Percentiles rank a stretch among this genome's conserved stretches.
phyloP scores from a whole-genome alignment of 2,329 filamentous ascomycete species.

The Cercospora sesami region DNA sequence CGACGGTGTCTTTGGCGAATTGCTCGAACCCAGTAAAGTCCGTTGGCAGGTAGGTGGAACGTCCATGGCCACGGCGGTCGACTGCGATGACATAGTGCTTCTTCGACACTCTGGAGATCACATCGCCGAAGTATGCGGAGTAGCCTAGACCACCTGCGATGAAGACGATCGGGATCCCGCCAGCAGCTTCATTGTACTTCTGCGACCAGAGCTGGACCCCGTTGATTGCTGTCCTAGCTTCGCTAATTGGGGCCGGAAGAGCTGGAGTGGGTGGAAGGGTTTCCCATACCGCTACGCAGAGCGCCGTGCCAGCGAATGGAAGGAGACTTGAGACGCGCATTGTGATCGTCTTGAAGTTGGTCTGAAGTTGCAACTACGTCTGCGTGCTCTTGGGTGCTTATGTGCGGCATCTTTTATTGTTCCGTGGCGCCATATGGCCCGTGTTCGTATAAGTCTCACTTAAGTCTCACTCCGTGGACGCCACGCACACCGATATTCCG shows the following conservation, averaged over 20 bases:
- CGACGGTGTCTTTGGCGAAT: constrained; percentile 43
- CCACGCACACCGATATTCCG: background rate
- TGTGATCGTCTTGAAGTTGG: background rate
- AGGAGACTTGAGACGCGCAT: constrained; percentile 16
- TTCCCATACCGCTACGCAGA: constrained; percentile 17
- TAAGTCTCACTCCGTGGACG: background rate
- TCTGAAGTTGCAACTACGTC: background rate
- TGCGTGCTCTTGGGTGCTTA: background rate
- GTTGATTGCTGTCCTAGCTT: constrained; percentile 40
- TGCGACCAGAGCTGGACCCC: constrained; percentile 47
- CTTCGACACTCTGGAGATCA: constrained; percentile 41
- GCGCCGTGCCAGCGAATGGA: constrained; percentile 5
- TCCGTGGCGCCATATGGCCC: constrained; percentile 4
- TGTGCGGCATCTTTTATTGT: background rate
- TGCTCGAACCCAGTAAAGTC: constrained; percentile 45
- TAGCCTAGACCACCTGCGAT: constrained; percentile 47
- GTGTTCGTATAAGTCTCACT: background rate
- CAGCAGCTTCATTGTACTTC: constrained; percentile 43
- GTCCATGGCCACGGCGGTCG: constrained; percentile 47
- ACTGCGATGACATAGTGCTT: constrained; percentile 45
- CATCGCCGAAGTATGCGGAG: constrained; percentile 45
- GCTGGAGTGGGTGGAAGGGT: constrained; percentile 44
- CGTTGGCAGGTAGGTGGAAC: constrained; percentile 41
- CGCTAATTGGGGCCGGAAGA: constrained; percentile 42
- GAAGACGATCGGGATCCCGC: constrained; percentile 42